phyloP scores from a whole-genome alignment of 768 basidiomycete genomes.

The Suillus subaureus region DNA sequence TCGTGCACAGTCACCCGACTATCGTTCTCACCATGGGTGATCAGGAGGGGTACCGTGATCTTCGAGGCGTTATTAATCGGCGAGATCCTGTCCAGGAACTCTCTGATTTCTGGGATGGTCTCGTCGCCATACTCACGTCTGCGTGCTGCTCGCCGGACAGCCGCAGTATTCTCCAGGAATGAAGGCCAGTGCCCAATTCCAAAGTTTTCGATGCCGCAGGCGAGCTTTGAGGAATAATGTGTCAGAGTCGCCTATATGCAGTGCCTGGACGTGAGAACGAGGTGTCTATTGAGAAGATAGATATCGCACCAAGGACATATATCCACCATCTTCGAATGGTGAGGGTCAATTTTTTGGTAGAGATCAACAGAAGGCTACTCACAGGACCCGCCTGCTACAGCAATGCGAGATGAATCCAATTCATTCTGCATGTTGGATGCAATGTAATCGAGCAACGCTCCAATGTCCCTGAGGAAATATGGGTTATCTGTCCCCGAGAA shows the following conservation, averaged over 20 bases:
- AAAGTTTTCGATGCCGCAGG: constrained; percentile 44
- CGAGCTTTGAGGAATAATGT: constrained; percentile 43
- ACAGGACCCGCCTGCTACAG: constrained; percentile 47
- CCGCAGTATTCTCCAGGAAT: constrained; percentile 45
- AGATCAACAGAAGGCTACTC: constrained; percentile 10
- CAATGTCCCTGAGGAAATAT: constrained; percentile 35
- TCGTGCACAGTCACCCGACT: constrained; percentile 42
- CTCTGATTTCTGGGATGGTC: constrained; percentile 36
- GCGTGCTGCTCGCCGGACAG: constrained; percentile 35
- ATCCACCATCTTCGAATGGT: constrained; percentile 36
- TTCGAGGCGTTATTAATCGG: constrained; percentile 41
- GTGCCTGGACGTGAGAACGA: constrained; percentile 2
- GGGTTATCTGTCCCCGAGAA: neutral
- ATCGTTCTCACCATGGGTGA: constrained; percentile 46
- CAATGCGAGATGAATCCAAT: constrained; percentile 38
- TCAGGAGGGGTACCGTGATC: constrained; percentile 38
- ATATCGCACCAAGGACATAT: constrained; percentile 41
- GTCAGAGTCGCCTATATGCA: constrained; percentile 38
- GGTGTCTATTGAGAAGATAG: neutral
- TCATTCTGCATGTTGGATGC: constrained; percentile 33
- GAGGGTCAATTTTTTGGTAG: constrained; percentile 3
- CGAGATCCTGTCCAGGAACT: constrained; percentile 41
- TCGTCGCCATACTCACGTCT: constrained; percentile 46
- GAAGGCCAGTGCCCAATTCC: constrained; percentile 43
- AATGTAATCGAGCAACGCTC: constrained; percentile 39